Evolutionary conservation across 441 rosid genomes (phyloP), one percentile per base, ranked within the genome.

Genomic region (Populus hybrid): DNA sequence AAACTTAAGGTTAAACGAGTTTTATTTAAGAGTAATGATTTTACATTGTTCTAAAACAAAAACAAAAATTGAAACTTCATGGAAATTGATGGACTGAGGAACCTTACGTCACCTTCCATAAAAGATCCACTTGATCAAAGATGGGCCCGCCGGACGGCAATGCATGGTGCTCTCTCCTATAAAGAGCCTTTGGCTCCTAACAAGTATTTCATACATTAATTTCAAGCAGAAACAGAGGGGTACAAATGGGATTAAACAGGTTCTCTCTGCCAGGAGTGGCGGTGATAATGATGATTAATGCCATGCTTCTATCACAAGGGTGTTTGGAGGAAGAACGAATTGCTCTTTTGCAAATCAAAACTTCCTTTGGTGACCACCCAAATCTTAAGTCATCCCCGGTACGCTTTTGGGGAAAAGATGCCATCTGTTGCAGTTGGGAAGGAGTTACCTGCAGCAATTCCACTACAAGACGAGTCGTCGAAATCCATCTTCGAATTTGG

Each of bases 381-480:
- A 4, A 7, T 3, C 0, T 0, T 2, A 0, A 1, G 0, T 0
- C 0, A 10, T 20, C 10, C 2, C 7, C 3, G 6, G 9, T 1
- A 64, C 16, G 35, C 24, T 14, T 2, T 66, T 68, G 28, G 9
- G 33, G 28, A 12, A 20, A 63, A 1, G 53, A 50, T 20, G 71
- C 74, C 3, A 20, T 68, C 20, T 83, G 86, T 45, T 80, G 83
- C 72, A 3, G 4, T 2, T 83, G 85, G 83, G 0, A 0, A 9
- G 0, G 81, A 6, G 79, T 80, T 28, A 38, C 2, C 35, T 83
- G 82, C 69, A 18, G 6, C 20, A 66, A 75, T 50, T 10, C 0
- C 10, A 56, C 50, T 9, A 71, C 77, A 2, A 70, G 76, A 6
- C 68, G 77, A 67, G 75, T 77, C 7, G 21, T 21, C 10, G 1